phyloP scores from a whole-genome alignment of 495 filamentous ascomycete genomes.

The Penicillium arizonense region DNA sequence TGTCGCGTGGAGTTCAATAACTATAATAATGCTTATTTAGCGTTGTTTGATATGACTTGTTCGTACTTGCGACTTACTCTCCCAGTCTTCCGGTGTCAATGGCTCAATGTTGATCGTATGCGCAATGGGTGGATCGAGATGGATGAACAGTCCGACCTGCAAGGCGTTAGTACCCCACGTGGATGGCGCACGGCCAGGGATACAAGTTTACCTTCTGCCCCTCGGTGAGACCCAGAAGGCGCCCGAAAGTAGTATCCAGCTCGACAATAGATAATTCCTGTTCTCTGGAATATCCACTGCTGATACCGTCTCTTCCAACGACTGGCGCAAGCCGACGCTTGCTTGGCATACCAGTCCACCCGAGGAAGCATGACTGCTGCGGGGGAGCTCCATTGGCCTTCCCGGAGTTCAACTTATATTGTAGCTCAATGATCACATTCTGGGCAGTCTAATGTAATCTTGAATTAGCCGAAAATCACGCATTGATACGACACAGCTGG shows the following conservation, averaged over 20 bases:
- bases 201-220: conserved; percentile 71
- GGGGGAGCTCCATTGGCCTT: conserved; percentile 43
- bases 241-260: conserved; percentile 86
- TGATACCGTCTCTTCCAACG: conserved; percentile 70
- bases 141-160: conserved; percentile 66
- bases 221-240: conserved; percentile 74
- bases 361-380: conserved; percentile 74
- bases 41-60: not conserved
- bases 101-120: conserved; percentile 96
- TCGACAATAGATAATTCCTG: conserved; percentile 77
- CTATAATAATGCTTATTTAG: conserved; percentile 34
- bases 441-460: conserved; percentile 65
- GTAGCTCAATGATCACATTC: conserved; percentile 93
- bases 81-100: conserved; percentile 92
- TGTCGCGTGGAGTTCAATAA: conserved; percentile 93
- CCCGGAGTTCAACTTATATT: conserved; percentile 50
- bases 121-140: conserved; percentile 84
- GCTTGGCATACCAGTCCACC: conserved; percentile 97
- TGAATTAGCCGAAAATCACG: conserved; percentile 11
- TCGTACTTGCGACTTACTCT: conserved; percentile 49
- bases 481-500: not conserved
- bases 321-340: conserved; percentile 73
- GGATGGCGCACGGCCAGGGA: not conserved
- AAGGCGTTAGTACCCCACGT: conserved; percentile 24
- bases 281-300: conserved; percentile 57